Base-by-base conservation (phyloP, 805 yeast species). In the Candida incommunis region DNA sequence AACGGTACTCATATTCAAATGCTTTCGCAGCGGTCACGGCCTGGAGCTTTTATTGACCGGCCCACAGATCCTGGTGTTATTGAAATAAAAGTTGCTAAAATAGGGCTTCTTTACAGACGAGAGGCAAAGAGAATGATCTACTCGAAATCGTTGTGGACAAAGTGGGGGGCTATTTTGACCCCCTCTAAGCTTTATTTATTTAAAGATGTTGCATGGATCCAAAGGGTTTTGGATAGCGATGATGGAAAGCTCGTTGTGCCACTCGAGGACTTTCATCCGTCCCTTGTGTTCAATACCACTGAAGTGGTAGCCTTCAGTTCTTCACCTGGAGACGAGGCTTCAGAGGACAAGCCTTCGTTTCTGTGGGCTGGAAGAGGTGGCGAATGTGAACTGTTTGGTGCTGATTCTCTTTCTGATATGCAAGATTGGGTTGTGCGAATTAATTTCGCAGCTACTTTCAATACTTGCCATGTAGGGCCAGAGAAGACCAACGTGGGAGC, bases 371-470 rank as follows among this genome's bases (percentile, higher is more conserved):
- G 57, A 16, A 47, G 59, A 13, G 62, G 57, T 13, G 58, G 58
- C 4, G 46, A 55, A n/a, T 59, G 56, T 37, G 64, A 61, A 47
- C 15, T 11, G 24, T 52, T 60, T 64, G 45, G 72, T 62, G 75
- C 77, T 13, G 60, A 56, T 4, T 61, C 63, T 21, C 56, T 58
- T n/a, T 59, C 60, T 21, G 83, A 77, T 35, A 62, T 72, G 59
- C 54, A 60, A n/a, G 71, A 72, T 21, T 81, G 88, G 88, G 68
- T 79, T 34, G 65, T 64, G 26, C 59, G 72, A 4, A 73, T 78
- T 53, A 77, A 78, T 50, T 70, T 66, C 50, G 62, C 74, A 4
- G 68, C 78, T 1, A 67, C 79, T 0, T 57, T 74, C 45, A 68
- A 67, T 29, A 60, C 70, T 1, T 67, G 70, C 43, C 51, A 62